Base-by-base conservation (phyloP, 1,284 basidiomycete species). In the Naganishia liquefaciens region DNA sequence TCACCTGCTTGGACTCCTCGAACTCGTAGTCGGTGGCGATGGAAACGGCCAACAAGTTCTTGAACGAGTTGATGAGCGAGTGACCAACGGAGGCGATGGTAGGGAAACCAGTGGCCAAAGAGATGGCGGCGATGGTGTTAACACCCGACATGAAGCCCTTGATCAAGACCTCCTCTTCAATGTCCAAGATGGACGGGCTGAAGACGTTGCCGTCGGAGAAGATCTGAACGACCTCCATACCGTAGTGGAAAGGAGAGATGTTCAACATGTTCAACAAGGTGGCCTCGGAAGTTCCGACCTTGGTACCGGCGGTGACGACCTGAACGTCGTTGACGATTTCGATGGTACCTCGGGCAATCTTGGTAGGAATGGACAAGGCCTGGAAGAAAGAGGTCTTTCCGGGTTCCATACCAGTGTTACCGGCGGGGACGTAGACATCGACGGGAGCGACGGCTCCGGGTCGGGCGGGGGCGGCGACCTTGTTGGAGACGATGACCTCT, bases 331-430 rank as follows among this genome's bases (percentile, higher is more conserved):
- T 87, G 69, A 97, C 93, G 79, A 99, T 99, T 90, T 99, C 95
- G 77, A 99, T 99, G 65, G 96, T 99, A 87, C 95, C 95, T 89
- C 95, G 91, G 67, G 96, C 94, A 76, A 99, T 99, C 88, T 99
- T 99, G 82, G 95, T 99, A 60, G 96, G 95, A 80, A 99, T 94
- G 85, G 91, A 90, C 77, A 99, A 89, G 68, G 95, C 95, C 86
- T 99, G 95, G 93, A 99, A 99, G 93, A 99, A 99, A 75, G 93
- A 94, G 69, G 93, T 97, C 86, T 97, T 97, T 77, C 93, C 93
- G 76, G 95, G 95, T 81, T 98, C 96, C 95, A 99, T 99, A 81
- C 95, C 95, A 68, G 95, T 99, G 89, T 98, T 98, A 70, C 93
- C 91, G 65, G 88, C 93, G 62, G 92, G 90, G 76, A 99, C 91